Percentiles rank a stretch among this genome's conserved stretches.
Evolutionary conservation across 495 filamentous ascomycete species (phyloP).

Genomic region (Lasiosphaeris hirsuta): DNA sequence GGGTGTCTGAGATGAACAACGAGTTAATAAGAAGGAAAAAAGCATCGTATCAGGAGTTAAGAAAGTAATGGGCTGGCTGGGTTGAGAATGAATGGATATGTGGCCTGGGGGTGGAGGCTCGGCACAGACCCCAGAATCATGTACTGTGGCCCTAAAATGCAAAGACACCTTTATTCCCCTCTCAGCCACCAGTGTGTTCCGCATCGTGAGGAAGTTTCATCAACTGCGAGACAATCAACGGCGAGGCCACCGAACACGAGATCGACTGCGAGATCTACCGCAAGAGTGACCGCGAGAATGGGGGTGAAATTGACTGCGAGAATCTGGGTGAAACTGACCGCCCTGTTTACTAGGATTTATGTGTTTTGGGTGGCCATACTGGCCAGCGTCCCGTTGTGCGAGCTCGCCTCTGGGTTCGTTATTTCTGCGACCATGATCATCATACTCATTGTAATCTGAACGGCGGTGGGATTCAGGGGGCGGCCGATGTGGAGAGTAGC

Average conservation of each 20-base stretch:
- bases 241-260: no score
- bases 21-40: not conserved
- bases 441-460: slow-evolving; percentile 20
- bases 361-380: not conserved
- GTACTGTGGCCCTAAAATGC: no score
- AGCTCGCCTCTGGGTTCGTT: slow-evolving; percentile 1
- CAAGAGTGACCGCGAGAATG: no score
- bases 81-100: not conserved
- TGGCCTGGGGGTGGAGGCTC: no score
- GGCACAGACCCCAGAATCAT: no score
- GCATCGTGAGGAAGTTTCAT: no score
- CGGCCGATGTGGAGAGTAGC: slow-evolving; percentile 14
- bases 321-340: slow-evolving; percentile 11
- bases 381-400: slow-evolving; percentile 1
- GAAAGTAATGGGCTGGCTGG: no score
- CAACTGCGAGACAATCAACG: no score
- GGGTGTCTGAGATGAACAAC: slow-evolving; percentile 29
- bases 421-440: slow-evolving; percentile 16
- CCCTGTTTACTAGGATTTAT: slow-evolving; percentile 12
- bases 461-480: slow-evolving; percentile 10
- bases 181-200: no score
- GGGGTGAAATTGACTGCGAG: not conserved
- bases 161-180: no score
- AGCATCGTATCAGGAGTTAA: no score
- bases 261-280: no score